Percentiles rank a stretch among this genome's conserved stretches.
phyloP scores from a whole-genome alignment of 768 basidiomycete genomes.

The Pleurotus salmoneostramineus region DNA sequence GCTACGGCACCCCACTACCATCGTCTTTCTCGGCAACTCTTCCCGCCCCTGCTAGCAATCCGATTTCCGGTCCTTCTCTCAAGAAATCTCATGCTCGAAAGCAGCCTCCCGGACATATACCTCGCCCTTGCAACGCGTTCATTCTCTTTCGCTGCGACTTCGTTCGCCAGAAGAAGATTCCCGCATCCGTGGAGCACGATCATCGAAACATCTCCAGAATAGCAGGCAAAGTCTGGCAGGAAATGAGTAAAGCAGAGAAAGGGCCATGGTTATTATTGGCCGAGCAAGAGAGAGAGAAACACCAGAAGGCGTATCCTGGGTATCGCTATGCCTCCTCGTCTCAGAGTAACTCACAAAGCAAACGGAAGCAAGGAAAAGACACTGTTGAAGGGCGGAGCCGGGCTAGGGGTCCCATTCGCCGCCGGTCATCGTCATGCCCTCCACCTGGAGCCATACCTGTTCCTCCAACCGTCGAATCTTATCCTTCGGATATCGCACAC shows the following conservation, averaged over 20 bases:
- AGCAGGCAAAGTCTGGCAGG: conserved; percentile 63
- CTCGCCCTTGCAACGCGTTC: conserved; percentile 75
- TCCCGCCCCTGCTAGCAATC: neutral
- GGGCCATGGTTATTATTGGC: conserved; percentile 51
- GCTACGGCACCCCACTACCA: neutral
- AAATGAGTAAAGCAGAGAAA: conserved; percentile 41
- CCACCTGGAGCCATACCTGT: conserved; percentile 30
- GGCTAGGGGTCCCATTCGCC: conserved; percentile 4
- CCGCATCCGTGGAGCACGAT: conserved; percentile 51
- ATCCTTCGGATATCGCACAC: neutral
- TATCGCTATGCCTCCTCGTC: conserved; percentile 35
- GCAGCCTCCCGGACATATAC: conserved; percentile 52
- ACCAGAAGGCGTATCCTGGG: conserved; percentile 35
- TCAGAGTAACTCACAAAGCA: neutral
- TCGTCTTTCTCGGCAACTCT: neutral
- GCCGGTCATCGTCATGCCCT: conserved; percentile 40
- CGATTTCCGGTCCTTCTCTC: neutral
- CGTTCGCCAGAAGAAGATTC: conserved; percentile 56
- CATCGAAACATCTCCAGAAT: conserved; percentile 68
- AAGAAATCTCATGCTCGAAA: conserved; percentile 37
- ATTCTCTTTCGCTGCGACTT: conserved; percentile 78
- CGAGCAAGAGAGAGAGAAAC: conserved; percentile 39
- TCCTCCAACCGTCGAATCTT: neutral
- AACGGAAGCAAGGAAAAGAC: conserved; percentile 10
- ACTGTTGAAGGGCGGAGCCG: conserved; percentile 1